Evolutionary conservation across 441 rosid species (phyloP), one percentile per base, ranked within the genome.

Genomic region (Eruca vesicaria): DNA sequence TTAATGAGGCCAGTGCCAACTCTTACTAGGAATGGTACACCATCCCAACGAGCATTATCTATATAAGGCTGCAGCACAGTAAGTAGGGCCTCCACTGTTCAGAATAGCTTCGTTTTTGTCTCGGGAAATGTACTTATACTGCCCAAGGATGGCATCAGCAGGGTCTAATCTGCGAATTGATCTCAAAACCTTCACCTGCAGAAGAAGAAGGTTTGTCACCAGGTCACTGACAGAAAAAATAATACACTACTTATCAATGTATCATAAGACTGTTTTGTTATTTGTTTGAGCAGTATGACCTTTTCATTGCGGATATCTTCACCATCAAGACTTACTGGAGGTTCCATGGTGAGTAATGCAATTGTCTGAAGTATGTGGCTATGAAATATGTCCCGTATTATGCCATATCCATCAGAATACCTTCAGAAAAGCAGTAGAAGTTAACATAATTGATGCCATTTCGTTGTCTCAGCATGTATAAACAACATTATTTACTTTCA

Each of bases 21-120:
- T 80, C 85, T 86, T 50, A 93, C 74, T 62, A 91, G 71, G 80
- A 93, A 88, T 50, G 96, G 97, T 67, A 91, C 97, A 61, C 94
- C 92, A 63, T 91, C 98, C 98, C 98, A 93, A 36, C 96, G 90
- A 57, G 92, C 91, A 90, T 89, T 91, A 69, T 90, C 92, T 87
- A 82, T 78, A 86, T 29, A 93, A 67, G 35, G 94, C 90, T 73
- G 92, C 91, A 73, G 93, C 92, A 58, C 88, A 90, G 71, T 58
- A 90, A 2, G 94, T 91, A 7, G 98, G 96, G n/a, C 88, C 86
- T 75, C 73, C 67, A 72, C 80, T 80, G 72, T 79, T 80, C 72
- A 77, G 53, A 52, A 73, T 68, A 38, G 83, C 82, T 33, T 79
- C 83, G 73, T n/a, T n/a, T n/a, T 84, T 80, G 35, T 83, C 88